Percentiles rank a stretch among this genome's conserved stretches.
phyloP scores from a whole-genome alignment of 306 rosid genomes.

The Comarum palustre region DNA sequence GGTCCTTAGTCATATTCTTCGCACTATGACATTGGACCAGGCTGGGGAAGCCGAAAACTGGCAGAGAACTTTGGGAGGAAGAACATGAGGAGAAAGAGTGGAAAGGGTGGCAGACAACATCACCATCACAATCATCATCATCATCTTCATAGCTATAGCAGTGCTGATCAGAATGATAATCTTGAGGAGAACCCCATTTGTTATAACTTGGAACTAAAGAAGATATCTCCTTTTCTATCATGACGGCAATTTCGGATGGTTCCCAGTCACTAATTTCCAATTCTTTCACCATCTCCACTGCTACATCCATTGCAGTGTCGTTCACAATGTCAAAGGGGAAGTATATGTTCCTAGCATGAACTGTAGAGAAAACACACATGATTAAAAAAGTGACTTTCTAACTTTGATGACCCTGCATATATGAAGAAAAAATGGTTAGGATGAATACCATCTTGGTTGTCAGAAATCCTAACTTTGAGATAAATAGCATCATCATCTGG shows the following conservation, averaged over 20 bases:
- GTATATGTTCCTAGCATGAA: conserved; percentile 53
- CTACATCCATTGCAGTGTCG: conserved; percentile 75
- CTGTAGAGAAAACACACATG: conserved; percentile 26
- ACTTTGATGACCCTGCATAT: background rate
- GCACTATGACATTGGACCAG: conserved; percentile 25
- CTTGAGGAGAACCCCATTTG: conserved; percentile 27
- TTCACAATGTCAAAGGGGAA: conserved; percentile 66
- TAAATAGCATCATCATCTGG: conserved; percentile 57
- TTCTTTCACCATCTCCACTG: conserved; percentile 83
- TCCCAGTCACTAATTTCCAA: conserved; percentile 71
- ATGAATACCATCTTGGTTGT: conserved; percentile 39
- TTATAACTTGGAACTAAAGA: conserved; percentile 57
- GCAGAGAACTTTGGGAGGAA: conserved; percentile 52
- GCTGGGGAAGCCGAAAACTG: conserved; percentile 34
- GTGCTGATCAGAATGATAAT: conserved; percentile 41
- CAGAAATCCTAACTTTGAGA: conserved; percentile 61
- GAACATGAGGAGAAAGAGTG: conserved; percentile 44
- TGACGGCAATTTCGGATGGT: conserved; percentile 65
- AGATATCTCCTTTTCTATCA: conserved; percentile 71
- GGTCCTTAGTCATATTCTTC: conserved; percentile 17
- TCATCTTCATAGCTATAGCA: conserved; percentile 59
- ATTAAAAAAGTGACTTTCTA: background rate
- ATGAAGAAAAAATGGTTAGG: background rate
- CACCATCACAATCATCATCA: conserved; percentile 31
- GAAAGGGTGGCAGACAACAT: conserved; percentile 41